Evolutionary conservation across 176 grass and related monocot species (phyloP).

Genomic region (Avena sativa): DNA sequence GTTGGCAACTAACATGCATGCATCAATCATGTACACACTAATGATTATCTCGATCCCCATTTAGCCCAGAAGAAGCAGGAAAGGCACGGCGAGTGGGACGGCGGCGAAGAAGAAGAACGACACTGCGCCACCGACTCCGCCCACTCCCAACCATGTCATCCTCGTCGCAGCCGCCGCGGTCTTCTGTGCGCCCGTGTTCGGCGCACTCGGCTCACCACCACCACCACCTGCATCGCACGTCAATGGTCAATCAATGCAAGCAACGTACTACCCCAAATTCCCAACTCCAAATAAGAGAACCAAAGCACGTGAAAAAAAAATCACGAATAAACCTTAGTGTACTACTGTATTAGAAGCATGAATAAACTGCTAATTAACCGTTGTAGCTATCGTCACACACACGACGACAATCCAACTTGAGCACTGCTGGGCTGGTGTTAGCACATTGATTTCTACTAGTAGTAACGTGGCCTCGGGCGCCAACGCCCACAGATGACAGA

Average conservation of each 20-base stretch:
- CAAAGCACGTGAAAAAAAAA: neutral
- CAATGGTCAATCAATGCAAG: neutral
- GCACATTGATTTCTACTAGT: neutral
- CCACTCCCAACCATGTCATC: conserved; percentile 53
- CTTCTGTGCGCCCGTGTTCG: conserved; percentile 31
- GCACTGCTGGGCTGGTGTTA: neutral
- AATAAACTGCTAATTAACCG: neutral
- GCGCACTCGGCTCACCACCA: conserved; percentile 29
- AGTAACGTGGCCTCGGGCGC: neutral
- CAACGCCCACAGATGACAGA: neutral
- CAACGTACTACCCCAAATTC: neutral
- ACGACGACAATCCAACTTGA: neutral
- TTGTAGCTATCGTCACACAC: neutral
- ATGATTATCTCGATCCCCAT: neutral
- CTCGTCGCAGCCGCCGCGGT: conserved; percentile 7
- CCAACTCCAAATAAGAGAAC: neutral
- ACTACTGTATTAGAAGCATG: too few species aligned
- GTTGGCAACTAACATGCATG: neutral
- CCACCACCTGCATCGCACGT: conserved; percentile 41
- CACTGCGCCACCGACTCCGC: conserved; percentile 39
- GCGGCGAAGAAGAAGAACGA: conserved; percentile 9
- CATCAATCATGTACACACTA: neutral
- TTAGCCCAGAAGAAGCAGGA: neutral
- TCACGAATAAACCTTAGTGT: neutral
- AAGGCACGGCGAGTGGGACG: conserved; percentile 36